phyloP scores from a whole-genome alignment of 345 rosid genomes.

The Eucalyptus camaldulensis region DNA sequence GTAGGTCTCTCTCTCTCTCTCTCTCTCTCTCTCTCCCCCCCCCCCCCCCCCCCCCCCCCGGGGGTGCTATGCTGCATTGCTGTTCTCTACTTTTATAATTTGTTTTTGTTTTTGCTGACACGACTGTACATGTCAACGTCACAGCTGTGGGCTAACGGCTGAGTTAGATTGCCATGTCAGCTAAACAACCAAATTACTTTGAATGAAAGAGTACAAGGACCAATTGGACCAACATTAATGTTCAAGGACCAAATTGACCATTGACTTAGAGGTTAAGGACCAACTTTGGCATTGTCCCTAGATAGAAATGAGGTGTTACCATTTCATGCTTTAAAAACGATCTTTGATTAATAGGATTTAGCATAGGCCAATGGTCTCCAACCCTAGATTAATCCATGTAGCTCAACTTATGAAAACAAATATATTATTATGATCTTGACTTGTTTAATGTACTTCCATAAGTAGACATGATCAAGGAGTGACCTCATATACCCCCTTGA shows the following conservation, averaged over 20 bases:
- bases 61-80: background rate
- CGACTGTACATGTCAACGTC: background rate
- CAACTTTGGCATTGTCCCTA: background rate
- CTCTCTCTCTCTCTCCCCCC: too few relatives aligned
- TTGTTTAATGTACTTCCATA: background rate
- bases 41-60: background rate
- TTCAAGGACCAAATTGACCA: background rate
- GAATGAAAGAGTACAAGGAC: background rate
- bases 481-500: constrained; percentile 68
- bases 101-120: background rate
- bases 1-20: background rate
- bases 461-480: background rate
- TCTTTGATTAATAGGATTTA: background rate
- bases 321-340: background rate
- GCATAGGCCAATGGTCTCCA: background rate
- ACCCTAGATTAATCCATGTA: background rate
- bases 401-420: background rate
- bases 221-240: background rate
- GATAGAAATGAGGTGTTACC: background rate
- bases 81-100: background rate
- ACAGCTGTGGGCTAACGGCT: background rate
- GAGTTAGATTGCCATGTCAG: background rate
- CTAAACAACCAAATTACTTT: background rate
- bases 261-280: background rate
- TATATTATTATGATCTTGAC: background rate